Percentiles rank a stretch among this genome's conserved stretches.
These are phyloP conservation scores for Dactylonectria macrodidyma DNA, from an alignment of 2,329 filamentous ascomycete species.

Conservation along the genomic window DNA sequence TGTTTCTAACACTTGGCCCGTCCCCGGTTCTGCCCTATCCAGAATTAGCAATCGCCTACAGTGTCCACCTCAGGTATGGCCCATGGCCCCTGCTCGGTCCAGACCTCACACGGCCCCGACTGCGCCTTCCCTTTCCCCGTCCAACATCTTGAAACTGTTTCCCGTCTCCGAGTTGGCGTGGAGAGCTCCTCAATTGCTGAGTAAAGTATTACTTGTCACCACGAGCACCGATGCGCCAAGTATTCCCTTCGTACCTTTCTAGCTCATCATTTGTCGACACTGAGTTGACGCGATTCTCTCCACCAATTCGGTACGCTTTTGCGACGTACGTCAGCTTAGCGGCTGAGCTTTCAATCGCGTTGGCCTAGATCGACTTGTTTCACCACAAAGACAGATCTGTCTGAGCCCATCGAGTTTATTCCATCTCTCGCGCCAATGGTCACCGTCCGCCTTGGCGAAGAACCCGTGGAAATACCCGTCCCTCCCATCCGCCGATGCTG, in stretches of 20 bases:
- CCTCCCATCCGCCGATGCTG: neutral
- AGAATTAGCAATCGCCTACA: slow-evolving; percentile 27
- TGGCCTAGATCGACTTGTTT: neutral
- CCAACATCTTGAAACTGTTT: neutral
- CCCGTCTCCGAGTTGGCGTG: neutral
- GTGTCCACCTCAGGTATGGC: neutral
- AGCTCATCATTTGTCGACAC: neutral
- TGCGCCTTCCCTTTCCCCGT: neutral
- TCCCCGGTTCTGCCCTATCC: slow-evolving; percentile 12
- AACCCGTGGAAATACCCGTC: neutral
- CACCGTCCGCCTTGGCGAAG: neutral
- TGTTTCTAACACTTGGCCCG: no score
- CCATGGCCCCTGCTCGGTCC: neutral
- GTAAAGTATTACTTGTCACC: no score
- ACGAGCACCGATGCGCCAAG: neutral
- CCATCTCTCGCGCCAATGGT: neutral
- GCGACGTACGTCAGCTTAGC: slow-evolving; percentile 5
- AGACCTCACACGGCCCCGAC: no score
- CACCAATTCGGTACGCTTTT: neutral
- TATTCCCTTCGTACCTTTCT: neutral
- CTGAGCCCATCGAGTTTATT: neutral
- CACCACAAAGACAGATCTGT: slow-evolving; percentile 1
- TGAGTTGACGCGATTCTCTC: neutral
- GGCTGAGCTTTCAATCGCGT: neutral
- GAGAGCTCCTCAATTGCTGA: neutral